These are phyloP conservation scores for Serendipita indica DNA, from an alignment of 768 basidiomycete genomes.

Conservation along the genomic window DNA sequence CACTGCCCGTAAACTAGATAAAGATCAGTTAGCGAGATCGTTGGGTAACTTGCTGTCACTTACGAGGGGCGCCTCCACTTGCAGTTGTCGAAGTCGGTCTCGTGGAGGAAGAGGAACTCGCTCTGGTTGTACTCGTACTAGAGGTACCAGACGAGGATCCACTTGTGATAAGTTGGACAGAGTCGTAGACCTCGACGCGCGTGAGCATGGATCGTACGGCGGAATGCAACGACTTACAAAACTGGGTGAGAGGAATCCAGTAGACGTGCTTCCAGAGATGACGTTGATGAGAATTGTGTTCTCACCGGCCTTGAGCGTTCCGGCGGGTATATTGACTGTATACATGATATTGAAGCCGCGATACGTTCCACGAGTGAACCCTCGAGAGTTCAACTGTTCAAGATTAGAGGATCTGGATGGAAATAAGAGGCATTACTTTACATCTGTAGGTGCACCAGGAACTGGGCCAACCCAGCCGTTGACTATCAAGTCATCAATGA, in stretches of 20 bases:
- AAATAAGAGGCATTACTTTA: slow-evolving; percentile 21
- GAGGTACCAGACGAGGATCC: not conserved
- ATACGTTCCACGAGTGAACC: slow-evolving; percentile 36
- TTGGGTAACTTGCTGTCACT: not conserved
- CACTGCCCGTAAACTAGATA: not conserved
- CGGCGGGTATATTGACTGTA: slow-evolving; percentile 15
- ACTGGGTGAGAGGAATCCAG: slow-evolving; percentile 32
- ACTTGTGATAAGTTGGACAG: not conserved
- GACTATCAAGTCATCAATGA: slow-evolving; percentile 17
- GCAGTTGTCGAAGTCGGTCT: not conserved
- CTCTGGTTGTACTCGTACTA: not conserved
- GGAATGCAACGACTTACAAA: slow-evolving; percentile 25
- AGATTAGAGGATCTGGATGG: slow-evolving; percentile 22
- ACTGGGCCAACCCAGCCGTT: slow-evolving; percentile 30
- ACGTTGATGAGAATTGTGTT: slow-evolving; percentile 32
- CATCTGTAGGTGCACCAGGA: slow-evolving; percentile 28
- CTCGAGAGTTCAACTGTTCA: not conserved
- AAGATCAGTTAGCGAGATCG: not conserved
- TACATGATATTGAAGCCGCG: slow-evolving; percentile 21
- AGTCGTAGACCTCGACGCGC: not conserved
- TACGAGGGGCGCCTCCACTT: not conserved
- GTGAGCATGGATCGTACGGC: slow-evolving; percentile 14
- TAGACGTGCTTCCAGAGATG: slow-evolving; percentile 32
- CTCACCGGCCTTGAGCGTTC: slow-evolving; percentile 25
- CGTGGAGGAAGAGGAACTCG: not conserved